Evolutionary conservation across 2,329 filamentous ascomycete genomes (phyloP).

Genomic region (Onygenales sp.): DNA sequence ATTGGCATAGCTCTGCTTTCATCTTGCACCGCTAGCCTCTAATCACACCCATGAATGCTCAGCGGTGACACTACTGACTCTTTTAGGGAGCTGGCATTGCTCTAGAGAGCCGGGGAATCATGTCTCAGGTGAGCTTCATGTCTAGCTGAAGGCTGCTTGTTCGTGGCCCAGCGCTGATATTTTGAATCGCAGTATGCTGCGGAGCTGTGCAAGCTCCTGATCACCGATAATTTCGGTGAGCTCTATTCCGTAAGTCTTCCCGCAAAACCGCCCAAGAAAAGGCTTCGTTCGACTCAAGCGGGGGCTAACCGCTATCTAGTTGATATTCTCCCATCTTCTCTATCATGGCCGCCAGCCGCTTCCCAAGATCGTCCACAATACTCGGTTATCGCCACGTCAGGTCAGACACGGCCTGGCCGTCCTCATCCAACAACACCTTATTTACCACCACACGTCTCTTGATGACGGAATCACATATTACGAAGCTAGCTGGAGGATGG

Average conservation of each 20-base stretch:
- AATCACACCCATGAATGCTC: conserved; percentile 18
- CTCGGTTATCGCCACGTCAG: conserved; percentile 63
- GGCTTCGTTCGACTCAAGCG: too few relatives aligned
- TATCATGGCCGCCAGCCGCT: conserved; percentile 69
- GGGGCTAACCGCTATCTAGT: conserved; percentile 41
- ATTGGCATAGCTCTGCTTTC: background rate
- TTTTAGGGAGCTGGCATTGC: conserved; percentile 71
- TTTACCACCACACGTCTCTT: conserved; percentile 60
- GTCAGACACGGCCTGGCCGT: conserved; percentile 73
- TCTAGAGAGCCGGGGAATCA: conserved; percentile 54
- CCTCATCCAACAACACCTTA: conserved; percentile 78
- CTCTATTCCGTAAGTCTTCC: conserved; percentile 66
- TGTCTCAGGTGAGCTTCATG: conserved; percentile 44
- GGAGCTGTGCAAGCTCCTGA: conserved; percentile 82
- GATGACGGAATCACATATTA: conserved; percentile 62
- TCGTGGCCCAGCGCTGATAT: conserved; percentile 14
- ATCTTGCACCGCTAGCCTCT: background rate
- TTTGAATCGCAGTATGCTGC: conserved; percentile 50
- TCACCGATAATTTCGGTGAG: conserved; percentile 84
- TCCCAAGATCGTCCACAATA: conserved; percentile 59
- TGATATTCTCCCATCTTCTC: conserved; percentile 72
- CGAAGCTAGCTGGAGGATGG: conserved; percentile 69
- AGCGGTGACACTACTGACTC: conserved; percentile 59
- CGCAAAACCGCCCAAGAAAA: conserved; percentile 3
- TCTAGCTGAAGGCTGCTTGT: conserved; percentile 6